phyloP scores from a whole-genome alignment of 306 rosid genomes.

The Mucuna pruriens region DNA sequence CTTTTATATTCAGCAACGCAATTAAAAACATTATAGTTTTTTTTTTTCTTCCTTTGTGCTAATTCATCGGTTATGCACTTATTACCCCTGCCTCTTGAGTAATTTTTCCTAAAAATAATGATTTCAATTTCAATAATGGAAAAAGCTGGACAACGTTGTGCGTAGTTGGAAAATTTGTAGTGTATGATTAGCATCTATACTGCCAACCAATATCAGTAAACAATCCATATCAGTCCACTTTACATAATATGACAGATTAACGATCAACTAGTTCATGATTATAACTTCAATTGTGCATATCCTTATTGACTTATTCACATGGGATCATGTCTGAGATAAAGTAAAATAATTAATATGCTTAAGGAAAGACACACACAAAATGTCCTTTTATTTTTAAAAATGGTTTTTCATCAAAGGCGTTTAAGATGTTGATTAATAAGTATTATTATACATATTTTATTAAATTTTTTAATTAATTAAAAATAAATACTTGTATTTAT shows the following conservation, averaged over 20 bases:
- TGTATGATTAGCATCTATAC: constrained; percentile 4
- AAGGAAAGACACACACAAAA: neutral
- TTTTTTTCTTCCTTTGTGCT: constrained; percentile 1
- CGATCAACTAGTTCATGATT: constrained; percentile 12
- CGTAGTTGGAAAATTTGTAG: neutral
- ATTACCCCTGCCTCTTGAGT: neutral
- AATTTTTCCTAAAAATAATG: neutral
- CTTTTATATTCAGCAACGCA: constrained; percentile 20
- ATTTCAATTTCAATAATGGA: constrained; percentile 29
- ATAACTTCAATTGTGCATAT: neutral
- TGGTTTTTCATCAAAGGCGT: too few relatives aligned
- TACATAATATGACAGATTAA: neutral
- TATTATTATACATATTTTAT: too few relatives aligned
- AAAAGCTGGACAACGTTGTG: neutral
- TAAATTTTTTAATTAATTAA: too few relatives aligned
- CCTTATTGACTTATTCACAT: neutral
- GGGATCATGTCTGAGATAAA: neutral
- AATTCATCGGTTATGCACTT: neutral
- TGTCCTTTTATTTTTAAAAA: too few relatives aligned
- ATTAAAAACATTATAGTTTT: neutral
- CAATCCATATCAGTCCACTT: neutral
- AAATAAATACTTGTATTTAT: too few relatives aligned
- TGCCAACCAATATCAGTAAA: neutral
- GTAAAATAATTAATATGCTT: neutral
- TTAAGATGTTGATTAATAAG: too few relatives aligned